Conservation (phyloP, 2,329 filamentous ascomycete genomes). For the Penicillium paneum region DNA sequence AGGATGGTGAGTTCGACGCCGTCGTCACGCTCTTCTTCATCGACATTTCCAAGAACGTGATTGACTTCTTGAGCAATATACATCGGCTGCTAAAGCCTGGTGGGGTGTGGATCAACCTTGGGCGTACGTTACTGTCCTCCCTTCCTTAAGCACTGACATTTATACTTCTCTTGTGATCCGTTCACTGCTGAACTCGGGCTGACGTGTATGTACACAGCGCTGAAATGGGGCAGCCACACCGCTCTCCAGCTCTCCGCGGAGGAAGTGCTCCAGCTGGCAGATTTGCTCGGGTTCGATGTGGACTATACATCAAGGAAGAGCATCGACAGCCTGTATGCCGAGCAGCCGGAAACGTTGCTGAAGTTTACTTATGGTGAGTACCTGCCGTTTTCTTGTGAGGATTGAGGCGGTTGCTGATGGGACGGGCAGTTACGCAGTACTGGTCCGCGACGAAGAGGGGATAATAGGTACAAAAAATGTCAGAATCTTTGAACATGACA, state of each 20-base stretch:
- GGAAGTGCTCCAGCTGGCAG: neutral
- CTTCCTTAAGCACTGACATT: neutral
- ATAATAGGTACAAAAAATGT: no score
- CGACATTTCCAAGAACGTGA: neutral
- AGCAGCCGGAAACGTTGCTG: slow-evolving; percentile 2
- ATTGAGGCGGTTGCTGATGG: neutral
- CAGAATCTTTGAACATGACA: no score
- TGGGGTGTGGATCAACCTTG: slow-evolving; percentile 1
- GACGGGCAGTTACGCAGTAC: neutral
- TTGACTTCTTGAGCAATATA: slow-evolving; percentile 1
- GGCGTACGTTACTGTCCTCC: neutral
- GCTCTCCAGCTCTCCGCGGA: neutral
- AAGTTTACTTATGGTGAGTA: slow-evolving; percentile 1
- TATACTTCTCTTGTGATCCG: neutral
- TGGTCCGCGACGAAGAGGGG: neutral
- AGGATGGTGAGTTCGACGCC: neutral
- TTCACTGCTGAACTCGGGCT: neutral
- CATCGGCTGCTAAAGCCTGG: slow-evolving; percentile 1
- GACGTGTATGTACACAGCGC: neutral
- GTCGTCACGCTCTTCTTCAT: slow-evolving; percentile 1
- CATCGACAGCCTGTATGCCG: neutral
- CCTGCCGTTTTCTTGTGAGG: neutral
- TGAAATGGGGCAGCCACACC: neutral
- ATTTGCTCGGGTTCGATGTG: neutral
- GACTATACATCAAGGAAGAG: neutral